phyloP scores from a whole-genome alignment of 2,329 filamentous ascomycete genomes.

The Diaporthe citri region DNA sequence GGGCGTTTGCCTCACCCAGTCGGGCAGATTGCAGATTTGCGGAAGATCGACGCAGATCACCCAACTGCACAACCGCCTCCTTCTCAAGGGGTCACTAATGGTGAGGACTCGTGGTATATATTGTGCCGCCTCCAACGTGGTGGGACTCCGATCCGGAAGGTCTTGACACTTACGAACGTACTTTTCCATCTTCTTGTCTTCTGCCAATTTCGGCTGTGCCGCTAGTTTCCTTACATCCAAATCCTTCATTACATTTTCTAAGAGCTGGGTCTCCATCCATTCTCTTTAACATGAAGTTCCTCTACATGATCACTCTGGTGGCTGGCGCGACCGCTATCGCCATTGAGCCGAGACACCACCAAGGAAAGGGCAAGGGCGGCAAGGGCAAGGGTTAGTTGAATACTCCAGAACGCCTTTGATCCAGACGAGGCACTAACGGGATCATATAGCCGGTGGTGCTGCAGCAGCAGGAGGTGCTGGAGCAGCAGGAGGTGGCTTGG shows the following conservation, averaged over 20 bases:
- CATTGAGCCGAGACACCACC: slow-evolving; percentile 18
- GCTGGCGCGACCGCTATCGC: slow-evolving; percentile 6
- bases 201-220: slow-evolving; percentile 18
- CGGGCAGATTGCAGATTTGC: slow-evolving; percentile 11
- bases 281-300: slow-evolving; percentile 29
- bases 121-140: not conserved
- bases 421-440: not conserved
- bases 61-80: not conserved
- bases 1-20: slow-evolving; percentile 15
- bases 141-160: not conserved
- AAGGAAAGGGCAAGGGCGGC: slow-evolving; percentile 23
- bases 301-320: slow-evolving; percentile 24
- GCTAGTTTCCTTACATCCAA: not conserved
- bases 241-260: not conserved
- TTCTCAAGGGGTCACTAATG: not conserved
- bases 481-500: not conserved
- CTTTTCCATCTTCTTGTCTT: not conserved
- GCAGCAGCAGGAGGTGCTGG: not conserved
- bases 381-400: slow-evolving; percentile 15
- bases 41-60: slow-evolving; percentile 16
- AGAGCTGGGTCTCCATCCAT: slow-evolving; percentile 24
- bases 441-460: not conserved
- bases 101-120: slow-evolving; percentile 2
- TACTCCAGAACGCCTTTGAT: not conserved
- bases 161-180: not conserved